Base-by-base conservation (phyloP, 2,329 filamentous ascomycete species). In the Coniochaeta ligniaria region DNA sequence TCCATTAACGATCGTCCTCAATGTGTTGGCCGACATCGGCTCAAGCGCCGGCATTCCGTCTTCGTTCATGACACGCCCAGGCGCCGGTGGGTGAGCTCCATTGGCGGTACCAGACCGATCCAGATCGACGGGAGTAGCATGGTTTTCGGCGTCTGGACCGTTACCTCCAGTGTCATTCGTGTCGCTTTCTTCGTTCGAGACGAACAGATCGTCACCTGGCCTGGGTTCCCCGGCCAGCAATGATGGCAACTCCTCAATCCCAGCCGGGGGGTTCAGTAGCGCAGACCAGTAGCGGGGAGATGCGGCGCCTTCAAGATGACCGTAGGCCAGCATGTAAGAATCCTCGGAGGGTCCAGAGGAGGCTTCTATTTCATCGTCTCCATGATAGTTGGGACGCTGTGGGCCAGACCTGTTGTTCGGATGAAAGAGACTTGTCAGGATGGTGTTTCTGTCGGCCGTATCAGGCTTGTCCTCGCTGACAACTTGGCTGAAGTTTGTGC, bases 401-500 rank as follows among this genome's bases (percentile, higher is more conserved):
- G 59, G 63, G 43, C 57, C 63, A 31, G 28, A 31, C 6, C 22
- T 52, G 22, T 36, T 36, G 17, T 35, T 14, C 54, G 28, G 28
- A 17, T 35, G 31, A 58, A 85, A 84, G 3, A 84, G 68, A 22
- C 76, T 80, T 14, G 76, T 78, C 60, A 92, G 76, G 36, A 90
- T 81, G 26, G 85, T 81, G 62, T 86, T 79, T 61, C 86, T 81
- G 66, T 82, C 78, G 6, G 83, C 82, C 1, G 78, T 83, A 67
- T 91, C 88, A 11, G 80, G 78, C 33, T 78, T 77, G 66, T 87
- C 84, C 47, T 84, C 80, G 59, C 80, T 82, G 50, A 91, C 77
- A 4, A 85, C 82, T 1, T 82, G 79, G 52, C 70, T 70, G 24
- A 80, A 80, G 8, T 83, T 84, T 62, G 89, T 83, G 1, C 80